Conservation (phyloP, 2,329 filamentous ascomycete genomes). For the Fusarium proliferatum region DNA sequence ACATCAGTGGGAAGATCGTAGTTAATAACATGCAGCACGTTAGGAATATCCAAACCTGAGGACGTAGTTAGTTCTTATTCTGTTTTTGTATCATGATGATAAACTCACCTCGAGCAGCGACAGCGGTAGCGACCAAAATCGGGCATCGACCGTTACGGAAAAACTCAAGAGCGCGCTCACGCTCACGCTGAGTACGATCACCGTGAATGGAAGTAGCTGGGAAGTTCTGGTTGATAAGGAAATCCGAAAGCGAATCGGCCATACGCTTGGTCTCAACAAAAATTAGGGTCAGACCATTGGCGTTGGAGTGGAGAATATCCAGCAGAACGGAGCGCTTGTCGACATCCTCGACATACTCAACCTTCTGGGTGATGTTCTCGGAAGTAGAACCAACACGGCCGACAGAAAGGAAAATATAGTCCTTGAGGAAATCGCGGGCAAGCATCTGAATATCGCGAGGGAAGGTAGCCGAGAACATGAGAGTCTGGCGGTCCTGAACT, state of each 20-base stretch:
- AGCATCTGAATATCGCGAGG: conserved; percentile 99
- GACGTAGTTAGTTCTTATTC: not conserved
- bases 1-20: conserved; percentile 99
- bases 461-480: conserved; percentile 99
- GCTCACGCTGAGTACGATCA: conserved; percentile 97
- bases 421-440: conserved; percentile 97
- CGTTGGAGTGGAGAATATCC: conserved; percentile 96
- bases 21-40: conserved; percentile 97
- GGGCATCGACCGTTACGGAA: conserved; percentile 97
- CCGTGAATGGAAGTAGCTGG: conserved; percentile 98
- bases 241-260: conserved; percentile 97
- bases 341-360: conserved; percentile 95
- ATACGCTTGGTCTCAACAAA: conserved; percentile 99
- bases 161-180: conserved; percentile 96
- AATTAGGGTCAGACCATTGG: conserved; percentile 89
- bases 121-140: conserved; percentile 95
- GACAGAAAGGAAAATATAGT: conserved; percentile 98
- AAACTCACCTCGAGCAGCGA: conserved; percentile 73
- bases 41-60: conserved; percentile 86
- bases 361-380: conserved; percentile 99
- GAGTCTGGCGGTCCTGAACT: conserved; percentile 87
- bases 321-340: conserved; percentile 98
- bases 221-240: conserved; percentile 98
- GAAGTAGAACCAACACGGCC: conserved; percentile 98
- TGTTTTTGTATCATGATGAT: not conserved